Evolutionary conservation across 805 yeast species (phyloP).

Genomic region (Candida quercuum): DNA sequence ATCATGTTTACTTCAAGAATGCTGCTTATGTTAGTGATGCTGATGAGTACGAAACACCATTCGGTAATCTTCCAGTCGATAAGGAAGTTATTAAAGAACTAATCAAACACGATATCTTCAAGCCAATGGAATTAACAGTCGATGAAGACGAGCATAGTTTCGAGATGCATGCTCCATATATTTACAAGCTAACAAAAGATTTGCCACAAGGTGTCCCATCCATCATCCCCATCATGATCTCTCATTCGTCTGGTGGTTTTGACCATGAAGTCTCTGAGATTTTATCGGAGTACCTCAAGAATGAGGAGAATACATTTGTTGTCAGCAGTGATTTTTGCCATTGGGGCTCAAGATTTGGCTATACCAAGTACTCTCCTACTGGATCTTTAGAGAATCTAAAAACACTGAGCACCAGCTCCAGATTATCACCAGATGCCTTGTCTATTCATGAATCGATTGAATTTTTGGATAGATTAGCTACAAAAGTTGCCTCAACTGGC

Average conservation of each 20-base stretch:
- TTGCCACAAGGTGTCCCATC: constrained; percentile 30
- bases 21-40: constrained; percentile 49
- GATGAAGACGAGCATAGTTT: constrained; percentile 90
- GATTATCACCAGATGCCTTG: constrained; percentile 10
- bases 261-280: constrained; percentile 40
- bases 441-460: constrained; percentile 74
- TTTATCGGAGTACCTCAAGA: constrained; percentile 48
- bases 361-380: constrained; percentile 40
- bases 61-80: constrained; percentile 74
- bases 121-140: constrained; percentile 47
- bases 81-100: constrained; percentile 34
- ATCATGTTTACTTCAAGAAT: constrained; percentile 74
- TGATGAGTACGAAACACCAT: constrained; percentile 67
- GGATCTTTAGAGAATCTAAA: constrained; percentile 14
- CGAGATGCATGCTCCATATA: constrained; percentile 89
- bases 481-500: constrained; percentile 56
- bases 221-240: constrained; percentile 78
- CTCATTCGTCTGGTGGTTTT: constrained; percentile 46
- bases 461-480: constrained; percentile 62
- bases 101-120: constrained; percentile 38
- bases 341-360: constrained; percentile 75
- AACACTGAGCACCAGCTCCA: constrained; percentile 5
- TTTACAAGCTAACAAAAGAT: constrained; percentile 42
- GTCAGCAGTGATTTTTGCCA: constrained; percentile 93
- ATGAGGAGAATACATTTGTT: constrained; percentile 60